These are phyloP conservation scores for Volvariella volvacea DNA, from an alignment of 1,284 basidiomycete genomes.

Conservation along the genomic window DNA sequence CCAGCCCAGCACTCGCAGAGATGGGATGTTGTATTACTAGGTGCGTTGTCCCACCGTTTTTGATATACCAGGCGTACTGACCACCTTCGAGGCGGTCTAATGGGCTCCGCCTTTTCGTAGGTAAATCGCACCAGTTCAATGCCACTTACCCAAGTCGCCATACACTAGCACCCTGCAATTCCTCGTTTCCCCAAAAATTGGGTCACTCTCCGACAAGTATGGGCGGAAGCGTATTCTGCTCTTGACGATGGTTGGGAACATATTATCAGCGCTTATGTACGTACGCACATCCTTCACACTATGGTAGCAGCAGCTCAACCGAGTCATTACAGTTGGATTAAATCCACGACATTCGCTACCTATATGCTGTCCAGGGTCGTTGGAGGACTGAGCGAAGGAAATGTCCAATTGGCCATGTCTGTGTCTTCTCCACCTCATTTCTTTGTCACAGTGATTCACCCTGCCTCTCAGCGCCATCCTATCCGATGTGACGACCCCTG, in stretches of 20 bases:
- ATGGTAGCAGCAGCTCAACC: conserved; percentile 3
- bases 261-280: conserved; percentile 75
- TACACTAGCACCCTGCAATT: conserved; percentile 72
- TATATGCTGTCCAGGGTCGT: conserved; percentile 87
- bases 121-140: conserved; percentile 21
- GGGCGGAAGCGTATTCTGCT: conserved; percentile 79
- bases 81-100: conserved; percentile 57
- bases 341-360: conserved; percentile 79
- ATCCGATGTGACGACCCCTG: conserved; percentile 77
- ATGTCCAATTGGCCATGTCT: conserved; percentile 76
- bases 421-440: conserved; percentile 14
- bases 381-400: conserved; percentile 86
- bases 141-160: conserved; percentile 6
- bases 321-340: conserved; percentile 61
- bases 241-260: conserved; percentile 86
- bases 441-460: conserved; percentile 6
- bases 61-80: background rate
- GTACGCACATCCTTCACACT: conserved; percentile 22
- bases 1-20: conserved; percentile 54
- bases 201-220: conserved; percentile 77
- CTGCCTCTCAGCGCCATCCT: conserved; percentile 65
- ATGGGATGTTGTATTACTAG: conserved; percentile 83
- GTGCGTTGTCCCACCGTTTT: conserved; percentile 23
- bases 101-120: conserved; percentile 87
- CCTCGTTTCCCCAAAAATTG: conserved; percentile 79